Conservation (phyloP, 352 stramenopile species). For the Phytophthora ohioensis region DNA sequence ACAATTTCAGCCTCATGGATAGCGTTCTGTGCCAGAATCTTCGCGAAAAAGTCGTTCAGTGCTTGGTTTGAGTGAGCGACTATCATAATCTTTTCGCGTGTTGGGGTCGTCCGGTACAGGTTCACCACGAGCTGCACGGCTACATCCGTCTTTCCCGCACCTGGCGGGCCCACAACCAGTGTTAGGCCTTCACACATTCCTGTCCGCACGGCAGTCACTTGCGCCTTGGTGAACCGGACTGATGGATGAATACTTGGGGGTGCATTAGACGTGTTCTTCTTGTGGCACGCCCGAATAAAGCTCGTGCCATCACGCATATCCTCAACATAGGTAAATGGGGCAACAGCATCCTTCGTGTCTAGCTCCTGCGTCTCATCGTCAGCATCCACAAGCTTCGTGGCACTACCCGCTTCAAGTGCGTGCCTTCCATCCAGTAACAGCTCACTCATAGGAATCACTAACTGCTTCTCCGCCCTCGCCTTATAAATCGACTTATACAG, state of each 20-base stretch:
- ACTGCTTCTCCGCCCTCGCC: conserved; percentile 40
- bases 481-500: conserved; percentile 76
- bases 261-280: conserved; percentile 13
- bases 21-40: conserved; percentile 89
- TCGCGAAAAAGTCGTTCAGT: conserved; percentile 96
- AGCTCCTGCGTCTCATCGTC: conserved; percentile 44
- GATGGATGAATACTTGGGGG: background rate
- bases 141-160: conserved; percentile 96
- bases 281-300: conserved; percentile 49
- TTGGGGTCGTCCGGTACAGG: conserved; percentile 85
- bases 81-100: conserved; percentile 93
- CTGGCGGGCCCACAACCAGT: conserved; percentile 93
- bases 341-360: conserved; percentile 40
- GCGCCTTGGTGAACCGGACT: conserved; percentile 92
- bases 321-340: conserved; percentile 66
- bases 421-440: conserved; percentile 61
- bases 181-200: conserved; percentile 95
- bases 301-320: conserved; percentile 39
- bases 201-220: conserved; percentile 92
- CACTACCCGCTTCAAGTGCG: conserved; percentile 47
- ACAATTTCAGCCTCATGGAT: conserved; percentile 90
- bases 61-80: conserved; percentile 96
- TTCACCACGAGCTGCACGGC: conserved; percentile 95
- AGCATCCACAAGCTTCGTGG: conserved; percentile 51
- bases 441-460: conserved; percentile 50